Evolutionary conservation across 2,329 filamentous ascomycete genomes (phyloP).

Genomic region (Emmonsia crescens): DNA sequence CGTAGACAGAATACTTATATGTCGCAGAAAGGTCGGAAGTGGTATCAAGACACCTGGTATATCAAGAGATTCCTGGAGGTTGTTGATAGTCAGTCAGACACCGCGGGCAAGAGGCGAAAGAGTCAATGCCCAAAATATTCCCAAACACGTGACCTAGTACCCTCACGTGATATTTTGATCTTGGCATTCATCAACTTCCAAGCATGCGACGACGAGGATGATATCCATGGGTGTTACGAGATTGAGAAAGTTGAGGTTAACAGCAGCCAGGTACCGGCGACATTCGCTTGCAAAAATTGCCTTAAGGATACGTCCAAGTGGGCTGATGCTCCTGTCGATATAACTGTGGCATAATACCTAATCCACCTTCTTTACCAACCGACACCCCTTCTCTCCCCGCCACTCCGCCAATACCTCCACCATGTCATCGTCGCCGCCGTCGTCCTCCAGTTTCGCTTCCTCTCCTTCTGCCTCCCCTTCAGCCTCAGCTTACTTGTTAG

Average conservation of each 20-base stretch:
- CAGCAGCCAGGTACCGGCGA: not conserved
- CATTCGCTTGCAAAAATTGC: not conserved
- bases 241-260: not conserved
- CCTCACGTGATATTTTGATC: not conserved
- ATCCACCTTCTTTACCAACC: not conserved
- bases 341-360: not conserved
- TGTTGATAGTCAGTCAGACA: not conserved
- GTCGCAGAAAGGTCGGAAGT: not conserved
- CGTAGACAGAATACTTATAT: too few relatives aligned
- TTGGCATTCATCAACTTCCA: not conserved
- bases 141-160: not conserved
- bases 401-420: conserved; percentile 11
- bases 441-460: conserved; percentile 15
- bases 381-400: conserved; percentile 6
- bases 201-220: not conserved
- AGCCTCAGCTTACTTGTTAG: conserved; percentile 31
- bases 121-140: too few relatives aligned
- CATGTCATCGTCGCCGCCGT: conserved; percentile 22
- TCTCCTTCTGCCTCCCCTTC: conserved; percentile 20
- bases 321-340: not conserved
- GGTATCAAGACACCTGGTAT: not conserved
- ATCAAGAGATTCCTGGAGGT: not conserved
- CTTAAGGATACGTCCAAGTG: not conserved
- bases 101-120: not conserved
- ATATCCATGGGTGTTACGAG: not conserved